Evolutionary conservation across 805 yeast species (phyloP).

Genomic region (Lipomyces kockii): DNA sequence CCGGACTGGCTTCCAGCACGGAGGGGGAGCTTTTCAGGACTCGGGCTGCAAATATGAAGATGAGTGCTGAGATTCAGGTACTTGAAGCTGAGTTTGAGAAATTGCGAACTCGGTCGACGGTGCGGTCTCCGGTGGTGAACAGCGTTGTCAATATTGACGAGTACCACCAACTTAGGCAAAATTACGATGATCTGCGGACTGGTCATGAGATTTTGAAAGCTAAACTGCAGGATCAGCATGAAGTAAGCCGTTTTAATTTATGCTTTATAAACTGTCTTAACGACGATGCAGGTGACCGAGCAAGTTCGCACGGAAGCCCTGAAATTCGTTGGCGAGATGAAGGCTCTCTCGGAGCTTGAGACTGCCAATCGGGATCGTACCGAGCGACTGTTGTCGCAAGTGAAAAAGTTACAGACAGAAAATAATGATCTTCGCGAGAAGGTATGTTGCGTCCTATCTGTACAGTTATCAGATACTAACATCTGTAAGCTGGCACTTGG

Average conservation of each 20-base stretch:
- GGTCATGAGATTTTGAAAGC: constrained; percentile 38
- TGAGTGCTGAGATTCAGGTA: constrained; percentile 21
- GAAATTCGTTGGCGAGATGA: constrained; percentile 47
- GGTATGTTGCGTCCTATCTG: not conserved
- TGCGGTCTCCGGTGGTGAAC: not conserved
- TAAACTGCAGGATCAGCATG: constrained; percentile 36
- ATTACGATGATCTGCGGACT: constrained; percentile 35
- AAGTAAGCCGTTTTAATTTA: constrained; percentile 1
- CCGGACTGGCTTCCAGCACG: not conserved
- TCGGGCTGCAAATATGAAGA: constrained; percentile 29
- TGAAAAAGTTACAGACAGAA: constrained; percentile 44
- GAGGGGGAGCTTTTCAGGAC: constrained; percentile 29
- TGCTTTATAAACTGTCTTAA: not conserved
- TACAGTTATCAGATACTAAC: not conserved
- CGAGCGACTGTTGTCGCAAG: constrained; percentile 37
- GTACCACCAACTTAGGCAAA: constrained; percentile 1
- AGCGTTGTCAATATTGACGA: not conserved
- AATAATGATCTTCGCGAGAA: constrained; percentile 37
- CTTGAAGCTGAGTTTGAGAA: constrained; percentile 50
- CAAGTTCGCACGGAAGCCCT: constrained; percentile 48
- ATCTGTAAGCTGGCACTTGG: not conserved
- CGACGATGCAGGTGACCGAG: constrained; percentile 41
- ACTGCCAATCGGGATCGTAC: constrained; percentile 30
- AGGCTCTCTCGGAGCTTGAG: constrained; percentile 43
- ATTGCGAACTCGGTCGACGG: constrained; percentile 38